Evolutionary conservation across 2,329 filamentous ascomycete genomes (phyloP).

Genomic region (Zymoseptoria ardabiliae): DNA sequence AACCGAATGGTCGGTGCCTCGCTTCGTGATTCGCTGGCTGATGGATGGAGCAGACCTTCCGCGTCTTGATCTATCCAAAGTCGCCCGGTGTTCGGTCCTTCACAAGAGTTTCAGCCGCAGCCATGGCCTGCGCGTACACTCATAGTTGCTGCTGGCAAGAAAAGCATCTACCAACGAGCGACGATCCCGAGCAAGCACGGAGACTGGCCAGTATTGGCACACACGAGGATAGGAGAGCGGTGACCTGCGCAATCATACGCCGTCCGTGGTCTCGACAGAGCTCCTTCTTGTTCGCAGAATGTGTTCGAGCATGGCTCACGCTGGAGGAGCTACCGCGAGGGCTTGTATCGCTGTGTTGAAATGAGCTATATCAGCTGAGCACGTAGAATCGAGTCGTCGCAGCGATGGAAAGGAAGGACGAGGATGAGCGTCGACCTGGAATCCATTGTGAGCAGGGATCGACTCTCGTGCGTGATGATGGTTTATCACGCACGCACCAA

Average conservation of each 20-base stretch:
- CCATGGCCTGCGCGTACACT: slow-evolving; percentile 18
- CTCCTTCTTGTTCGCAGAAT: slow-evolving; percentile 20
- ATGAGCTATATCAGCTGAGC: not conserved
- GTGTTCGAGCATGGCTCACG: slow-evolving; percentile 16
- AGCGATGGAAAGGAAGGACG: no score
- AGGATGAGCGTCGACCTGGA: no score
- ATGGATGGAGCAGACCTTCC: slow-evolving; percentile 20
- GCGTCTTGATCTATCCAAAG: not conserved
- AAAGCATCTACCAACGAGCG: slow-evolving; percentile 20
- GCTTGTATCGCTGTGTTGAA: slow-evolving; percentile 2
- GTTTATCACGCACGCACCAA: no score
- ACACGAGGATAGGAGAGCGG: slow-evolving; percentile 16
- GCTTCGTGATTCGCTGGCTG: slow-evolving; percentile 14
- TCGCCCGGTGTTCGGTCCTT: slow-evolving; percentile 10
- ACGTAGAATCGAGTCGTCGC: no score
- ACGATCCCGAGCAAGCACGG: slow-evolving; percentile 15
- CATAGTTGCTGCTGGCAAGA: slow-evolving; percentile 22
- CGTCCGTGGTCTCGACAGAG: slow-evolving; percentile 25
- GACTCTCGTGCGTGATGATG: no score
- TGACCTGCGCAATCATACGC: slow-evolving; percentile 16
- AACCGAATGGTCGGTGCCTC: slow-evolving; percentile 14
- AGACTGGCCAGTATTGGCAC: slow-evolving; percentile 15
- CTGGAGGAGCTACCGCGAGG: slow-evolving; percentile 7
- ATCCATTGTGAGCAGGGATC: no score
- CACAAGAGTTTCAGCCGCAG: not conserved